Base-by-base conservation (phyloP, 305 asterid genomes). In the Striga hermonthica region DNA sequence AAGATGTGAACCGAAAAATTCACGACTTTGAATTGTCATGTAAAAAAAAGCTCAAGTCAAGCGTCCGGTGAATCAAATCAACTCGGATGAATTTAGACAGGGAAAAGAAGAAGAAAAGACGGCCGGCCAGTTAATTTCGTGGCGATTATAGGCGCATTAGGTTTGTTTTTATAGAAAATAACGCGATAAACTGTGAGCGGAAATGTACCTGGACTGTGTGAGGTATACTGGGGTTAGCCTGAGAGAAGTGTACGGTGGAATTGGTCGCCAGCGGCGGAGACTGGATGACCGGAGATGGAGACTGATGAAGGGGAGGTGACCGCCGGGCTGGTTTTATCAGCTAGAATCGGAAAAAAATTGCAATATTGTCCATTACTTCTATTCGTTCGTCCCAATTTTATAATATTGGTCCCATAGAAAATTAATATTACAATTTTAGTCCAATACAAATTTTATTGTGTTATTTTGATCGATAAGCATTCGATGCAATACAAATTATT, bases 141-240 rank as follows among this genome's bases (percentile, higher is more conserved):
- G 12, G 47, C 70, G 67, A 54, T 28, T 22, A 16, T 53, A 14
- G 34, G 31, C 31, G 31, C 36, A 28, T 7, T 53, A 53, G 9
- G 9, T 54, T 16, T 31, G 31, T 22, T 54, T 1, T 6, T 12
- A 35, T 10, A 43, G 13, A 48, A n/a, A 48, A 48, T 48, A 48
- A 48, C 6, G 54, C 22, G 5, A 48, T 48, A 48, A 12, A 13
- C 6, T 47, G 53, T 1, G 22, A 3, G 12, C 11, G 15, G 53
- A 47, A 41, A 63, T 35, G 56, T 14, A 43, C 54, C 70, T 65
- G 61, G 37, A 36, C 55, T 40, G 36, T 62, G 39, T 67, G 54
- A 58, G 67, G 64, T 47, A 47, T 43, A 41, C 13, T 10, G 14
- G n/a, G 11, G 1, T 45, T 45, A 5, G 52, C 4, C 52, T n/a